Base-by-base conservation (phyloP, 306 rosid genomes). In the Cicer bijugum region DNA sequence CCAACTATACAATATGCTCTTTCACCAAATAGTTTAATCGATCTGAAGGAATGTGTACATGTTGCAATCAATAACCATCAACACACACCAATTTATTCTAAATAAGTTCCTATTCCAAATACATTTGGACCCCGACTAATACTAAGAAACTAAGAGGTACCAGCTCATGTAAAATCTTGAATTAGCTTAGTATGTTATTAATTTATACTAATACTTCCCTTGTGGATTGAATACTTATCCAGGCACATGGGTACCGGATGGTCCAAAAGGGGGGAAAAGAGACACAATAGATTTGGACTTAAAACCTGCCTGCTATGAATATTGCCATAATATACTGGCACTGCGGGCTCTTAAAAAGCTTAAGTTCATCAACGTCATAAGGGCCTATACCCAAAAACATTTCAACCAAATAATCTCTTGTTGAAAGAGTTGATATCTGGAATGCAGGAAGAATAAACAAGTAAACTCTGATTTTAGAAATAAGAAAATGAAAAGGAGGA, bases 21-120 rank as follows among this genome's bases (percentile, higher is more conserved):
- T 53, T 12, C 38, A 72, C 40, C 69, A 65, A 42, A 72, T 16
- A 46, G 69, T 64, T 72, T 53, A 53, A 53, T 28, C 43, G 61
- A 35, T 65, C 62, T 16, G 33, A 19, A 69, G 62, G 44, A 58
- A 52, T 67, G 20, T 35, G 67, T 64, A 71, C 17, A 71, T 14
- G 62, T 46, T 45, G 74, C 56, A 53, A 58, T 56, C 57, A 64
- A 44, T 46, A 45, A 17, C 55, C 68, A 64, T 28, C 55, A 52
- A 74, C 5, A 2, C 7, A 51, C 8, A 69, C 58, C 76, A 59
- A 46, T 69, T 69, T 62, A 47, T 48, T 59, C 20, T 56, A 10
- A 56, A 20, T 1, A 55, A 43, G 6, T 33, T 35, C 8, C 37
- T 12, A 37, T 19, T 6, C 63, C 14, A 39, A 35, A 58, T 71